These are phyloP conservation scores for Mycena alexandri DNA, from an alignment of 768 basidiomycete species.

Conservation along the genomic window DNA sequence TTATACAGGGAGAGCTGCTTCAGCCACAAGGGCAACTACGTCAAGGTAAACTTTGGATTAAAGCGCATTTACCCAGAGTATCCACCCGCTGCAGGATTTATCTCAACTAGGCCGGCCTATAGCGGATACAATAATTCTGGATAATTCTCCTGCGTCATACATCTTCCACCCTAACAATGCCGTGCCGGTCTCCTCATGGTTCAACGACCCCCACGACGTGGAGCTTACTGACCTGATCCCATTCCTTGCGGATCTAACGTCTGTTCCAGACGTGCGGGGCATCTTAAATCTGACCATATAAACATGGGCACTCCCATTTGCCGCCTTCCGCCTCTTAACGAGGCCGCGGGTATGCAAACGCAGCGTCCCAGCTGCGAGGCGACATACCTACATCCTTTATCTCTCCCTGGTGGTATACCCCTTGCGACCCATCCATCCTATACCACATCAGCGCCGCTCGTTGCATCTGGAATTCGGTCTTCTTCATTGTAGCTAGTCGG, in stretches of 20 bases:
- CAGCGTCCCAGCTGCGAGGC: constrained; percentile 23
- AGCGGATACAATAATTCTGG: constrained; percentile 95
- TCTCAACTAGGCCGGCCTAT: constrained; percentile 97
- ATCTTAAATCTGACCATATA: constrained; percentile 89
- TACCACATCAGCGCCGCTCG: constrained; percentile 38
- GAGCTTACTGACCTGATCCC: constrained; percentile 96
- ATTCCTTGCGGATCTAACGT: constrained; percentile 89
- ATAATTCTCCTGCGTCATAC: constrained; percentile 99
- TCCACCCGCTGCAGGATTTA: constrained; percentile 73
- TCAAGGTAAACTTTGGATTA: constrained; percentile 76
- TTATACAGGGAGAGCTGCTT: constrained; percentile 99
- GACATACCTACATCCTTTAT: constrained; percentile 19
- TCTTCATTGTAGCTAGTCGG: constrained; percentile 29
- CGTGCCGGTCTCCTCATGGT: constrained; percentile 99
- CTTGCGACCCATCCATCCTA: constrained; percentile 30
- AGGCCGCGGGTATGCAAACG: constrained; percentile 23
- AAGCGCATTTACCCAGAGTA: constrained; percentile 1
- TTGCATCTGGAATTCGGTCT: constrained; percentile 36
- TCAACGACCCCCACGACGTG: constrained; percentile 98
- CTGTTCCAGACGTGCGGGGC: constrained; percentile 91
- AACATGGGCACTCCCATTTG: constrained; percentile 16
- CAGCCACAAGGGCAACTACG: constrained; percentile 98
- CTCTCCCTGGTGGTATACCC: constrained; percentile 37
- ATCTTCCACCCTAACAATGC: constrained; percentile 99
- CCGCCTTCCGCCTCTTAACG: constrained; percentile 23